Evolutionary conservation across 345 rosid species (phyloP).

Genomic region (Moricandia arvensis): DNA sequence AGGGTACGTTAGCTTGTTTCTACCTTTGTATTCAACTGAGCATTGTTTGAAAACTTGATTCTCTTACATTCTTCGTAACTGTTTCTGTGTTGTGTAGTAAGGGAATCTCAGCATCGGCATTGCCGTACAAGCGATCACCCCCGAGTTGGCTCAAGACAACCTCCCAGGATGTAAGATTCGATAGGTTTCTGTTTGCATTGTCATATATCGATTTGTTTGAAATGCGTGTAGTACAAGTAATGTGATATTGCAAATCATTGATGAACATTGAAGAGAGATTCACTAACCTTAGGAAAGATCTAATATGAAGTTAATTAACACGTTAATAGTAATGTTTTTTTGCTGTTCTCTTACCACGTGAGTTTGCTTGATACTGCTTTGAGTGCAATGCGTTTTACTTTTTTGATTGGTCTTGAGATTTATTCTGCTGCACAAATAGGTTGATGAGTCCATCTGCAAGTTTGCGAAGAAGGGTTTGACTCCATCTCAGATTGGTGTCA

Average conservation of each 20-base stretch:
- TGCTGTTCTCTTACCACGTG: neutral
- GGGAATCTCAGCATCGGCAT: constrained; percentile 65
- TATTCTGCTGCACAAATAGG: constrained; percentile 32
- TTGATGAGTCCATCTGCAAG: constrained; percentile 67
- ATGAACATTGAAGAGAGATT: neutral
- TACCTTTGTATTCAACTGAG: neutral
- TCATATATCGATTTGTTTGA: neutral
- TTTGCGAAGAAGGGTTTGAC: constrained; percentile 77
- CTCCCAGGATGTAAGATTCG: constrained; percentile 51
- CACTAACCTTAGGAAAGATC: neutral
- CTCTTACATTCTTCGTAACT: neutral
- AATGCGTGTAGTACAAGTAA: neutral
- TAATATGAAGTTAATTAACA: neutral
- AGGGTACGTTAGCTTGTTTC: constrained; percentile 33
- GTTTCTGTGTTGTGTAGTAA: constrained; percentile 34
- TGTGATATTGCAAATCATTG: neutral
- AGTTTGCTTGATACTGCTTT: neutral
- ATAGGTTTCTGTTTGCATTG: neutral
- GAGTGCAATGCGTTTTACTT: neutral
- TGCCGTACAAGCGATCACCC: constrained; percentile 54
- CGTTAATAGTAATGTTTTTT: neutral
- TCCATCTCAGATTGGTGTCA: constrained; percentile 77
- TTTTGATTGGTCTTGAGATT: neutral
- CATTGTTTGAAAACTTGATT: neutral
- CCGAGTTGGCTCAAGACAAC: constrained; percentile 64